Evolutionary conservation across 768 basidiomycete species (phyloP), one percentile per base, ranked within the genome.

Genomic region (Boletus sp.): DNA sequence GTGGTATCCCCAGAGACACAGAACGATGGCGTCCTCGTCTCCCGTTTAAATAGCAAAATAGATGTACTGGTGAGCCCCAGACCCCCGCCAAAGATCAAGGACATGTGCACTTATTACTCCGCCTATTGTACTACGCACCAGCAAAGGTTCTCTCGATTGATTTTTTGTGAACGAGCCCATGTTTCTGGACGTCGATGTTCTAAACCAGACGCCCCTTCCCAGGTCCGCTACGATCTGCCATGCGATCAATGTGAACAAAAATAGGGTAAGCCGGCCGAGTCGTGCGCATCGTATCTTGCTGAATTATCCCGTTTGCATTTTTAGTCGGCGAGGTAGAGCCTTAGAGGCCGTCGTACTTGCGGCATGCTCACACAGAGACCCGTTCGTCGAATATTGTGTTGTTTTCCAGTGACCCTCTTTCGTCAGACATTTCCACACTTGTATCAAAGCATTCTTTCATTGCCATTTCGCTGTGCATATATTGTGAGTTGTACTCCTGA

Each of bases 21-120:
- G 53, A 55, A 44, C 9, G 13, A 32, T 39, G 47, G 13, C n/a
- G 47, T 19, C 21, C 42, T 52, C 30, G 17, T 32, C 41, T 27
- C 27, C 30, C 41, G 14, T 27, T 46, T 68, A 66, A 62, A 67
- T 44, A 56, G 25, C 35, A 39, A 51, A 21, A 55, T 50, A 58
- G 60, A 58, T 51, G 61, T 66, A 35, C 21, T 46, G 25, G 39
- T 15, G 40, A 54, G 21, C 27, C 37, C 40, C 55, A 66, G 50
- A 54, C 30, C 45, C 37, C 19, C 37, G 23, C 43, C 30, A 19
- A 50, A 57, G 25, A 42, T 54, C 52, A 34, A 53, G 21, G 21
- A 53, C 51, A 66, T 66, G 65, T 66, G 65, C 25, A 21, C 19
- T 27, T 38, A 30, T 32, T 23, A 39, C 5, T 3, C 54, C 2